These are phyloP conservation scores for Sporisorium iseilematis-ciliati DNA, from an alignment of 1,284 basidiomycete species.

Conservation along the genomic window DNA sequence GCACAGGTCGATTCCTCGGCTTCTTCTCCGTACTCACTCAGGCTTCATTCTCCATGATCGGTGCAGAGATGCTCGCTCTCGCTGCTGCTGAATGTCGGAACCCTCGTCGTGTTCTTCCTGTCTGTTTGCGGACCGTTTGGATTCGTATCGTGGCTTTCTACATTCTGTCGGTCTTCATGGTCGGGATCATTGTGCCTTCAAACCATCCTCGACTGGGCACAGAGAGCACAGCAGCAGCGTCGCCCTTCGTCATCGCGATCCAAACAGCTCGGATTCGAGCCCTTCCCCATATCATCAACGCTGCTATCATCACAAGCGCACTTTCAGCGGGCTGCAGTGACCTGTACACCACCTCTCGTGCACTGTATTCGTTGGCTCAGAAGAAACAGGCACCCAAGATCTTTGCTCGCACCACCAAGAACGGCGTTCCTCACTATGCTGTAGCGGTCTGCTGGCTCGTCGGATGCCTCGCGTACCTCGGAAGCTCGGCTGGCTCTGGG, in stretches of 20 bases:
- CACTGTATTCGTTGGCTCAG: constrained; percentile 79
- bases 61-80: constrained; percentile 87
- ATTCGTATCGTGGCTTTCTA: constrained; percentile 62
- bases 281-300: constrained; percentile 77
- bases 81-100: constrained; percentile 77
- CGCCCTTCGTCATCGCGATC: constrained; percentile 69
- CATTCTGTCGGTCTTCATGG: constrained; percentile 71
- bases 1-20: constrained; percentile 70
- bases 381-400: constrained; percentile 80
- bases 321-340: constrained; percentile 87
- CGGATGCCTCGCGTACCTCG: constrained; percentile 77
- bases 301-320: constrained; percentile 80
- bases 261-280: constrained; percentile 70
- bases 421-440: constrained; percentile 81
- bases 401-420: constrained; percentile 78
- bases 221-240: constrained; percentile 32
- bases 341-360: constrained; percentile 84
- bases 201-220: constrained; percentile 42
- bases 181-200: constrained; percentile 54
- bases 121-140: constrained; percentile 50
- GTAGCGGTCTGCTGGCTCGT: constrained; percentile 79
- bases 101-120: constrained; percentile 67
- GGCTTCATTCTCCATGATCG: constrained; percentile 85
- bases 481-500: constrained; percentile 63
- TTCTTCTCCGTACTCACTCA: constrained; percentile 68